These are phyloP conservation scores for Alliaria petiolata DNA, from an alignment of 345 rosid genomes.

Conservation along the genomic window DNA sequence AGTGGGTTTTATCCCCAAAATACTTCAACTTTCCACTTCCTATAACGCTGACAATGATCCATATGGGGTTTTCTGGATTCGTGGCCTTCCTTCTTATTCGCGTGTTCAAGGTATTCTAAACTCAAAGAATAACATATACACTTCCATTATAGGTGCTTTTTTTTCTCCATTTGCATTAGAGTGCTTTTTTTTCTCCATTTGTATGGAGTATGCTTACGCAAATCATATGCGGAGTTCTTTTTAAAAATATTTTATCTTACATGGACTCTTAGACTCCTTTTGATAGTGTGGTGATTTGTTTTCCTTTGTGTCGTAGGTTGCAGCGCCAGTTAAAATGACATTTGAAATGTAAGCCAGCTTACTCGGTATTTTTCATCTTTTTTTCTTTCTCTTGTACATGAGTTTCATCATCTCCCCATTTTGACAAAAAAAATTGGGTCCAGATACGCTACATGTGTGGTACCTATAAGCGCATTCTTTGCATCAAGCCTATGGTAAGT, in stretches of 20 bases:
- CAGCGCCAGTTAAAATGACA: slow-evolving; percentile 91
- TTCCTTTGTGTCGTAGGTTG: slow-evolving; percentile 56
- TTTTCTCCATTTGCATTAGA: neutral
- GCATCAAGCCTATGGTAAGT: slow-evolving; percentile 98
- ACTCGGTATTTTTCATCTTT: neutral
- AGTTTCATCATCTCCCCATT: neutral
- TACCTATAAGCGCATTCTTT: slow-evolving; percentile 95
- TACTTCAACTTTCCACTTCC: slow-evolving; percentile 91
- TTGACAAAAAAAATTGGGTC: slow-evolving; percentile 10
- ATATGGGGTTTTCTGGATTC: slow-evolving; percentile 83
- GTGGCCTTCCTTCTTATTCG: slow-evolving; percentile 82
- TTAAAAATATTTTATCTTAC: neutral
- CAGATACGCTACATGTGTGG: slow-evolving; percentile 92
- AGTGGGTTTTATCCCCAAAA: slow-evolving; percentile 97
- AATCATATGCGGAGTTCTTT: neutral
- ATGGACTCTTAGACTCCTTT: neutral
- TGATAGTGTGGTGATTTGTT: slow-evolving; percentile 3
- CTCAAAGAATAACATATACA: neutral
- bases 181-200: too few relatives aligned
- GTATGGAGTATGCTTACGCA: neutral
- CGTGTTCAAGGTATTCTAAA: slow-evolving; percentile 72
- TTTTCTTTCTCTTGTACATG: neutral
- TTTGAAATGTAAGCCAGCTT: slow-evolving; percentile 74
- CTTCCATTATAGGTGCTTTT: neutral
- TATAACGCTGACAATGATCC: slow-evolving; percentile 92